Evolutionary conservation across 805 yeast genomes (phyloP).

Genomic region (Nakazawaea molendinolei): DNA sequence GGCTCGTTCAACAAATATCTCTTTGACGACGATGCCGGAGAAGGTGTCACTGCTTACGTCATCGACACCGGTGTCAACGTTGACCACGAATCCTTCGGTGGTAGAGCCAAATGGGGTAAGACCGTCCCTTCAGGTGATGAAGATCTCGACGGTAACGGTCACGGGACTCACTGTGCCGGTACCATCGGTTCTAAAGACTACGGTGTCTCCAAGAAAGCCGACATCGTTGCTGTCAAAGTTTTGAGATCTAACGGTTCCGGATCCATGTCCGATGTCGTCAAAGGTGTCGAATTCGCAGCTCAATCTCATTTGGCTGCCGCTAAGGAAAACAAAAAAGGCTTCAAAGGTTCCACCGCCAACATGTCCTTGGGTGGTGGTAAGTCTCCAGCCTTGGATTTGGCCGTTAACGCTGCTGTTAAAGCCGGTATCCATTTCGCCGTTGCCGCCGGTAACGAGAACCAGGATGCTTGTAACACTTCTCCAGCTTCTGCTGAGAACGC

Average conservation of each 20-base stretch:
- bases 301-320: constrained; percentile 53
- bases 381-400: constrained; percentile 79
- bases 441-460: constrained; percentile 94
- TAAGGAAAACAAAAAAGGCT: constrained; percentile 50
- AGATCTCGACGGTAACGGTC: constrained; percentile 82
- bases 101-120: constrained; percentile 83
- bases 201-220: constrained; percentile 81
- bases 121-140: constrained; percentile 69
- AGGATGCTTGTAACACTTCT: constrained; percentile 86
- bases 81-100: constrained; percentile 70
- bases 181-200: constrained; percentile 75
- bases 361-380: constrained; percentile 95
- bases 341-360: constrained; percentile 83
- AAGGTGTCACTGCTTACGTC: constrained; percentile 80
- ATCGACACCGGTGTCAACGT: constrained; percentile 85
- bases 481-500: constrained; percentile 86
- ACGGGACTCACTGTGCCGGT: constrained; percentile 98
- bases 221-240: constrained; percentile 78
- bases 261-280: constrained; percentile 74
- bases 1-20: constrained; percentile 69
- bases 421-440: constrained; percentile 91
- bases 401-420: constrained; percentile 82
- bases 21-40: constrained; percentile 68
- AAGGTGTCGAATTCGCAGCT: constrained; percentile 83
- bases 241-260: constrained; percentile 80